Evolutionary conservation across 2,329 filamentous ascomycete genomes (phyloP).

Genomic region (Alternaria arbusti): DNA sequence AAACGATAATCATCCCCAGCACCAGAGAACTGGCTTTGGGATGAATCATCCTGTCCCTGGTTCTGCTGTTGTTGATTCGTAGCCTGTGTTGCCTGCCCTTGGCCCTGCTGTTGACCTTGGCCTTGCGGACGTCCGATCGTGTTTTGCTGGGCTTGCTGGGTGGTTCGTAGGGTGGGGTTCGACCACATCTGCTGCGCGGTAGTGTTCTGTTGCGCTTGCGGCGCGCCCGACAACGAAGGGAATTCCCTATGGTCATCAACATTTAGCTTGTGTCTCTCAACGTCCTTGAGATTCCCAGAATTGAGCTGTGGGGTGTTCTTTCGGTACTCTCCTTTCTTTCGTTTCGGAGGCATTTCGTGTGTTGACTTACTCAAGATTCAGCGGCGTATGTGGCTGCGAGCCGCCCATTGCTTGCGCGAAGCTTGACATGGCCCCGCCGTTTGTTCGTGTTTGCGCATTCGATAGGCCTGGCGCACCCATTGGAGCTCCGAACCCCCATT

Average conservation of each 20-base stretch:
- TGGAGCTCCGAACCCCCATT: constrained; percentile 64
- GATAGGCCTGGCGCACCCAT: constrained; percentile 60
- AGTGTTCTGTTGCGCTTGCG: constrained; percentile 62
- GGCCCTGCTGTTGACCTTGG: constrained; percentile 35
- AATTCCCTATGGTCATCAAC: constrained; percentile 60
- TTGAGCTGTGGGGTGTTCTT: neutral
- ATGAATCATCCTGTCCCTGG: constrained; percentile 48
- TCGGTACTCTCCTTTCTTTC: neutral
- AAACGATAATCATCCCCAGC: constrained; percentile 63
- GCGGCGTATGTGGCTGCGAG: constrained; percentile 59
- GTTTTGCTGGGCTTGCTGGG: constrained; percentile 61
- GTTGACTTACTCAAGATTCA: constrained; percentile 63
- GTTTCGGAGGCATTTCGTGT: constrained; percentile 5
- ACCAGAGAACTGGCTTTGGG: constrained; percentile 59
- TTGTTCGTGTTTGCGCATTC: constrained; percentile 58
- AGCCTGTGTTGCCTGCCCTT: constrained; percentile 42
- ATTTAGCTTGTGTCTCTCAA: constrained; percentile 28
- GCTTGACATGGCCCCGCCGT: constrained; percentile 57
- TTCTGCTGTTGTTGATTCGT: constrained; percentile 54
- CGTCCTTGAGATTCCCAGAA: neutral
- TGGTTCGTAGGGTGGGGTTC: constrained; percentile 61
- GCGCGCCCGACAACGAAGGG: constrained; percentile 64
- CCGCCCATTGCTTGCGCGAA: constrained; percentile 64
- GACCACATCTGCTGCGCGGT: constrained; percentile 62
- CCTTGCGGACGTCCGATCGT: constrained; percentile 61